phyloP scores from a whole-genome alignment of 768 basidiomycete genomes.

The Naganishia randhawae region DNA sequence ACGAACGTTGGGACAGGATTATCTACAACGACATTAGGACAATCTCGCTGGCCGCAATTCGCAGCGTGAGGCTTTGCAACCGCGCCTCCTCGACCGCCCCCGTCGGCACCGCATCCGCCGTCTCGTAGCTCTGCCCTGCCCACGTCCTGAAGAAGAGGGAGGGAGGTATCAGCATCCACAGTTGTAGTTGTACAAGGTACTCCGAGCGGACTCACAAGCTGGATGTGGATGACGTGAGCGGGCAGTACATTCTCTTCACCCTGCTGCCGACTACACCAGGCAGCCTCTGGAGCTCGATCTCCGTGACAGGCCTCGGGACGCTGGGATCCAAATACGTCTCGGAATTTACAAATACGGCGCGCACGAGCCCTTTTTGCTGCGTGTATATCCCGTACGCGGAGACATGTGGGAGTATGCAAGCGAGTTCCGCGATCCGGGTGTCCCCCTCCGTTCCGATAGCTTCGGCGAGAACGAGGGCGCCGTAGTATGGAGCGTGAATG shows the following conservation, averaged over 20 bases:
- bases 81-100: neutral
- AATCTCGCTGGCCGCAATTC: neutral
- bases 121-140: constrained; percentile 1
- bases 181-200: neutral
- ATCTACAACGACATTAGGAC: neutral
- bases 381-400: neutral
- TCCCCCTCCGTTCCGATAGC: constrained; percentile 27
- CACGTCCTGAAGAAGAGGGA: neutral
- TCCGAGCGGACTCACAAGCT: neutral
- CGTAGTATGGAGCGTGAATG: constrained; percentile 31
- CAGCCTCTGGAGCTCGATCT: neutral
- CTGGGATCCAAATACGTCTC: neutral
- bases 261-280: neutral
- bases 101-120: neutral
- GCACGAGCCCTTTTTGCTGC: neutral
- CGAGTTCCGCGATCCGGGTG: neutral
- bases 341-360: neutral
- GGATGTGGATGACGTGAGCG: neutral
- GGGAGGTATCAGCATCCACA: neutral
- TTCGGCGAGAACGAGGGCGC: constrained; percentile 30
- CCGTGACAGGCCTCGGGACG: neutral
- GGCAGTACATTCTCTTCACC: neutral
- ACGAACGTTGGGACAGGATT: no score
- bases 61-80: neutral
- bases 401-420: neutral